Base-by-base conservation (phyloP, 345 rosid species). In the Noccaea caerulescens region DNA sequence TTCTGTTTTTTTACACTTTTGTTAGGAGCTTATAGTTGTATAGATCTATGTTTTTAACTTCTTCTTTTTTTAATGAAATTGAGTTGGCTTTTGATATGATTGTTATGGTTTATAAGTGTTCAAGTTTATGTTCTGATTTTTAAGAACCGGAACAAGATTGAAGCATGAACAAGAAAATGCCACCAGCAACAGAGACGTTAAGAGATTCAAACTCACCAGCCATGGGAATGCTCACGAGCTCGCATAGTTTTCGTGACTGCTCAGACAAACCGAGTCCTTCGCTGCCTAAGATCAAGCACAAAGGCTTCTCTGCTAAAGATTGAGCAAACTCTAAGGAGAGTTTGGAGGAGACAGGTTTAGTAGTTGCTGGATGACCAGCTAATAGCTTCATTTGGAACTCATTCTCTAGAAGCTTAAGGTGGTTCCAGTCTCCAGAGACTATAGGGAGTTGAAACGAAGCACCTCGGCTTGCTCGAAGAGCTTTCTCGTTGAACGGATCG, bases 121-220 rank as follows among this genome's bases (percentile, higher is more conserved):
- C 34, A 16, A 42, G 7, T 30, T 41, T 30, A 58, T 53, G 20
- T 32, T 36, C 58, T 38, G 41, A 33, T 18, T 38, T 14, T 64
- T 13, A 65, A 58, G 30, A 65, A 30, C 16, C 6, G 7, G 51
- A 45, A 69, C 51, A 56, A 62, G 91, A 75, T 67, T 85, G 93
- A 46, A 94, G 80, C 84, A 83, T 75, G 66, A 77, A 91, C 82
- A 94, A 80, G 75, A 91, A 86, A 79, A 91, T 94, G 20, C 97
- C 97, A 54, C 97, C 99, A 6, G 99, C 96, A 79, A 94, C 93
- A 20, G 97, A 89, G 45, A 94, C 96, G 63, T 91, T 91, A 54
- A 94, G 95, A 75, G 97, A 91, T 68, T 89, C 99, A 52, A 85
- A 88, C n/a, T 82, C 75, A 58, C 91, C 87, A 1, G 87, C 76